Conservation (phyloP, 441 rosid genomes). For the Populus trichocarpa region DNA sequence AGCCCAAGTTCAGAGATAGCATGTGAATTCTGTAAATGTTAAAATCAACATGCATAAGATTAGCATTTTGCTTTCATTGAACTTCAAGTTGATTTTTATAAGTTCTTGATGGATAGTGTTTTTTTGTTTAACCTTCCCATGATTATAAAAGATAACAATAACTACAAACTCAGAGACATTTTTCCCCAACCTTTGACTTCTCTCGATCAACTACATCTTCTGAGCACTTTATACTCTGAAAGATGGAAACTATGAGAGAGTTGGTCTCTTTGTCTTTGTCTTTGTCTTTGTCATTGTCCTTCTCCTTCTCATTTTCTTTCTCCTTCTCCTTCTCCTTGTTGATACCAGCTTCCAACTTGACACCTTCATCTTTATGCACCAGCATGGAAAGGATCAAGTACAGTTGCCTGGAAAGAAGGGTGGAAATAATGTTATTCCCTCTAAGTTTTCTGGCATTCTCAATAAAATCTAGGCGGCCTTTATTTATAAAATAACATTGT, state of each 20-base stretch:
- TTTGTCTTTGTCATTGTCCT: constrained; percentile 32
- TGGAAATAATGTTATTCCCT: not conserved
- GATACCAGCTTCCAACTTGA: constrained; percentile 58
- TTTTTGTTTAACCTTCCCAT: not conserved
- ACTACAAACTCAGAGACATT: constrained; percentile 13
- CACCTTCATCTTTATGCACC: constrained; percentile 82
- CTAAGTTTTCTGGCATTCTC: not conserved
- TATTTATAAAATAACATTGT: not conserved
- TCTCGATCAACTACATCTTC: constrained; percentile 73
- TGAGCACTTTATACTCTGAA: constrained; percentile 66
- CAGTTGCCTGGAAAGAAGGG: constrained; percentile 62
- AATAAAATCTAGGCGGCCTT: not conserved
- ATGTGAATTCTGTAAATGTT: constrained; percentile 70
- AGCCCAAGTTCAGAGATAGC: constrained; percentile 95
- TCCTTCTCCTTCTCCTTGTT: constrained; percentile 57
- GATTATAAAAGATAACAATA: not conserved
- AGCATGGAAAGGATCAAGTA: constrained; percentile 66
- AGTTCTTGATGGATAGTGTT: constrained; percentile 1
- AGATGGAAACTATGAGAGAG: constrained; percentile 47
- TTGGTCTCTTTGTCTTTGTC: not conserved
- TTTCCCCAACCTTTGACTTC: constrained; percentile 69
- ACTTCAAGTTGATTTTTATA: not conserved
- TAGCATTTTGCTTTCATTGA: not conserved
- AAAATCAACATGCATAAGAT: constrained; percentile 24
- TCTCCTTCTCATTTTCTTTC: not conserved